These are phyloP conservation scores for Phlyctochytrium planicorne DNA, from an alignment of 192 early-diverging fungal genomes.

Conservation along the genomic window DNA sequence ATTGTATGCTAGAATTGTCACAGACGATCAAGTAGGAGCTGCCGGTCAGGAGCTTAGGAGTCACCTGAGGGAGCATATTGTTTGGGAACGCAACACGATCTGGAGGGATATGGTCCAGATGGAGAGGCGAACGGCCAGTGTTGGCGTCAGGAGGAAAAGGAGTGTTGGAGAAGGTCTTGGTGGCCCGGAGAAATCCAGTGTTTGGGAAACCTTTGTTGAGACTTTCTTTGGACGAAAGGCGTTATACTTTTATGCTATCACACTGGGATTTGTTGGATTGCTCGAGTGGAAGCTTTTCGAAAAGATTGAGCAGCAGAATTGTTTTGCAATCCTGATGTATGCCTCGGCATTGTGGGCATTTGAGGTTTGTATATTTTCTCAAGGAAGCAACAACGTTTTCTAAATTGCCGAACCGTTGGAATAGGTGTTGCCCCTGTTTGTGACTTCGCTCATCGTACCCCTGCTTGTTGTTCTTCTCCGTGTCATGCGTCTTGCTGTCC, in stretches of 20 bases:
- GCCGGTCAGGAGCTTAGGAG: constrained; percentile 75
- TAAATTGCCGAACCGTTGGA: background rate
- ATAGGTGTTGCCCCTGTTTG: constrained; percentile 85
- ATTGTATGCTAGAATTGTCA: constrained; percentile 67
- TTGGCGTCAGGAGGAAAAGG: constrained; percentile 16
- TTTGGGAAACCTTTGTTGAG: background rate
- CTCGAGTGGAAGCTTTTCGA: constrained; percentile 65
- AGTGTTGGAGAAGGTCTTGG: background rate
- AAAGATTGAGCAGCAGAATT: constrained; percentile 75
- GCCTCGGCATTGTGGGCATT: constrained; percentile 91
- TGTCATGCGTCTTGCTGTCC: constrained; percentile 69
- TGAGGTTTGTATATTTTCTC: constrained; percentile 57
- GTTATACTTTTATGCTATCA: constrained; percentile 47
- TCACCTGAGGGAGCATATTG: constrained; percentile 85
- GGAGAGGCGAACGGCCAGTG: constrained; percentile 67
- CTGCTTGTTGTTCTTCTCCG: constrained; percentile 79
- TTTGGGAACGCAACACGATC: constrained; percentile 95
- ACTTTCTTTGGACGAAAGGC: background rate
- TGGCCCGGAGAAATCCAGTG: constrained; percentile 9
- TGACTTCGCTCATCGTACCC: constrained; percentile 86
- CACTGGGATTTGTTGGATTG: constrained; percentile 59
- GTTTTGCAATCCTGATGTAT: constrained; percentile 89
- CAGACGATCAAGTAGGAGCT: constrained; percentile 57
- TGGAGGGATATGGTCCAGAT: constrained; percentile 96
- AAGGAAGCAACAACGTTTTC: constrained; percentile 11